Evolutionary conservation across 768 basidiomycete genomes (phyloP), one percentile per base, ranked within the genome.

Genomic region (Suillus decipiens): DNA sequence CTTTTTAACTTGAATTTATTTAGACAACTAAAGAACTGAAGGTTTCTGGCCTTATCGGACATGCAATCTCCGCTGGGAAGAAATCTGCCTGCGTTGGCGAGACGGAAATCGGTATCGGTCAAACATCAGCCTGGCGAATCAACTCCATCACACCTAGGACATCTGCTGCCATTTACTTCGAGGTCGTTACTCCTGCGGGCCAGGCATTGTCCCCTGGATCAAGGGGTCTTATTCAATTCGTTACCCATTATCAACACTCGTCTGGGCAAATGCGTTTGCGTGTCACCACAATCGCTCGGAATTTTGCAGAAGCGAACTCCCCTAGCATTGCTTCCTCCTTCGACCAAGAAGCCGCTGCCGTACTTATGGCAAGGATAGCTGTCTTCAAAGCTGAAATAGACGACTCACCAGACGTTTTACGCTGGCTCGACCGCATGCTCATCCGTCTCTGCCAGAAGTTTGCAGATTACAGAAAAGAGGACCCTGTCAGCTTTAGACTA

Each of bases 321-420:
- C 93, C 95, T 0, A 89, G 86, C 70, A 94, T 99, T 66, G 93
- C 95, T 1, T 88, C 89, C 2, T 93, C 93, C 10, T 99, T 99
- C 73, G 97, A 99, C 77, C 97, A 99, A 73, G 97, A 99, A 79
- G 93, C 96, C 0, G 90, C 96, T 2, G 96, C 97, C 1, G 96
- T 99, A 9, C 80, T 99, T 69, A 99, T 99, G 96, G 93, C 97
- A 12, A 87, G 97, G 66, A 99, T 99, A 75, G 96, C 97, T 0
- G 95, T 99, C 9, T 99, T 98, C 86, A 99, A 99, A 77, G 96
- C 97, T 31, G 97, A 99, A 78, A 95, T 99, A 66, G 97, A 99
- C 71, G 96, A 99, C 75, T 90, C 89, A 5, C 95, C 97, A 0
- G 97, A 99, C 73, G 96, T 99, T 37, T 79, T 99, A 59, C 79